Evolutionary conservation across 2,329 filamentous ascomycete species (phyloP).

Genomic region (Achaetomium macrosporum): DNA sequence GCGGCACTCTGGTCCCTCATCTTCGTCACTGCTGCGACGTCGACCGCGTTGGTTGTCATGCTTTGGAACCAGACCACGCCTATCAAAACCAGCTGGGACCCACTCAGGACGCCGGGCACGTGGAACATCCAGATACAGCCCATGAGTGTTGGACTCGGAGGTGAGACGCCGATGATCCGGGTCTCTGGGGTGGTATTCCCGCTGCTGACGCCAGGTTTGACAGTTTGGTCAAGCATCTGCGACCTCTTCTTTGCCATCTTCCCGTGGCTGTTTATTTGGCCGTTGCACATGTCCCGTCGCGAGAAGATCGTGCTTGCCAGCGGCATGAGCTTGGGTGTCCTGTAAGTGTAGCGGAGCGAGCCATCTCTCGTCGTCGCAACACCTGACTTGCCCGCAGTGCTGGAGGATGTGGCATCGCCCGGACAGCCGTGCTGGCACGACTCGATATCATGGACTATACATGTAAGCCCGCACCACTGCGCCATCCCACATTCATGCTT

Average conservation of each 20-base stretch:
- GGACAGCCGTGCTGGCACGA: constrained; percentile 27
- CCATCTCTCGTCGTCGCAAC: not conserved
- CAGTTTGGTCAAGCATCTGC: constrained; percentile 34
- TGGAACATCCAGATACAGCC: constrained; percentile 35
- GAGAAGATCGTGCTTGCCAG: constrained; percentile 40
- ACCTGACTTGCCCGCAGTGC: constrained; percentile 27
- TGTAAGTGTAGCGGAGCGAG: constrained; percentile 28
- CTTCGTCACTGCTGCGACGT: constrained; percentile 29
- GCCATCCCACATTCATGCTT: too few relatives aligned
- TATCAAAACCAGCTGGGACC: constrained; percentile 33
- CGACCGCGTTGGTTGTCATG: constrained; percentile 30
- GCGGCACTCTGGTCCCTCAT: constrained; percentile 31
- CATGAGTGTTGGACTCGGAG: constrained; percentile 33
- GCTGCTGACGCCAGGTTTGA: constrained; percentile 1
- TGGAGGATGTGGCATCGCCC: constrained; percentile 32
- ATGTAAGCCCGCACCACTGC: constrained; percentile 16
- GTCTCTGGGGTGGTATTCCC: too few relatives aligned
- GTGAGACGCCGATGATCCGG: too few relatives aligned
- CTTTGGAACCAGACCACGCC: constrained; percentile 36
- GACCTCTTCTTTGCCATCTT: constrained; percentile 38
- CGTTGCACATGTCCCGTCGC: constrained; percentile 38
- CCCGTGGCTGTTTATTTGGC: constrained; percentile 41
- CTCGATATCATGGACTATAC: constrained; percentile 28
- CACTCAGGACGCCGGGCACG: constrained; percentile 30
- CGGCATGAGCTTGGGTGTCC: constrained; percentile 38